Percentiles rank a stretch among this genome's conserved stretches.
Evolutionary conservation across 139 green algal species (phyloP).

Genomic region (Volvox africanus): DNA sequence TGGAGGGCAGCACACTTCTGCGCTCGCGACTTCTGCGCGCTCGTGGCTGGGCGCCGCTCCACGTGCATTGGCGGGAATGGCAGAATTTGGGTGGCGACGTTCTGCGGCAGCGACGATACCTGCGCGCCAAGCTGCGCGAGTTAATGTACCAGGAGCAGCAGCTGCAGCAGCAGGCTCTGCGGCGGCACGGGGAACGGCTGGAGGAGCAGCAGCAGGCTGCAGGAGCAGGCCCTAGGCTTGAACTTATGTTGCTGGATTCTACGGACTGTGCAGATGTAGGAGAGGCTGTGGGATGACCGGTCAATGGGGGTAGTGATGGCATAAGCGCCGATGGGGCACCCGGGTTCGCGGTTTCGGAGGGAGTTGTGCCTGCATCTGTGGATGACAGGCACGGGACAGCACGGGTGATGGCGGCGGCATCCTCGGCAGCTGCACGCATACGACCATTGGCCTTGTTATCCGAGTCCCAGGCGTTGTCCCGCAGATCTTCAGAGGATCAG

Average conservation of each 20-base stretch:
- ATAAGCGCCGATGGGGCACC: too few species aligned
- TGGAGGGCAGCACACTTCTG: slow-evolving; percentile 12
- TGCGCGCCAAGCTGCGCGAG: not conserved
- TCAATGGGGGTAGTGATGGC: not conserved
- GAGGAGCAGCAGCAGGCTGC: too few species aligned
- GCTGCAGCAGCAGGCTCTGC: not conserved
- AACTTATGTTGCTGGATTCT: not conserved
- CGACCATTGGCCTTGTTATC: too few species aligned
- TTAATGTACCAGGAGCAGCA: not conserved
- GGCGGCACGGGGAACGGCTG: not conserved
- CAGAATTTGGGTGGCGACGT: not conserved
- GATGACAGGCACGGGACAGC: too few species aligned
- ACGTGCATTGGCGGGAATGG: slow-evolving; percentile 20
- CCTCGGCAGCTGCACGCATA: too few species aligned
- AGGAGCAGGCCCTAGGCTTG: not conserved
- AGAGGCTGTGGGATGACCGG: too few species aligned
- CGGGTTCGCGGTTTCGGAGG: too few species aligned
- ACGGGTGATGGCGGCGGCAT: too few species aligned
- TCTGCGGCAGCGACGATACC: not conserved
- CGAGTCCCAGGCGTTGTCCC: too few species aligned
- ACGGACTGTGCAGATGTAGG: too few species aligned
- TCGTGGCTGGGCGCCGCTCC: not conserved
- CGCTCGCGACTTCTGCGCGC: slow-evolving; percentile 3
- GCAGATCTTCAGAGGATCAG: too few species aligned
- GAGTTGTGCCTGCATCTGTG: too few species aligned